Evolutionary conservation across 768 basidiomycete genomes (phyloP), one percentile per base, ranked within the genome.

Genomic region (Tricholoma saponaceum): DNA sequence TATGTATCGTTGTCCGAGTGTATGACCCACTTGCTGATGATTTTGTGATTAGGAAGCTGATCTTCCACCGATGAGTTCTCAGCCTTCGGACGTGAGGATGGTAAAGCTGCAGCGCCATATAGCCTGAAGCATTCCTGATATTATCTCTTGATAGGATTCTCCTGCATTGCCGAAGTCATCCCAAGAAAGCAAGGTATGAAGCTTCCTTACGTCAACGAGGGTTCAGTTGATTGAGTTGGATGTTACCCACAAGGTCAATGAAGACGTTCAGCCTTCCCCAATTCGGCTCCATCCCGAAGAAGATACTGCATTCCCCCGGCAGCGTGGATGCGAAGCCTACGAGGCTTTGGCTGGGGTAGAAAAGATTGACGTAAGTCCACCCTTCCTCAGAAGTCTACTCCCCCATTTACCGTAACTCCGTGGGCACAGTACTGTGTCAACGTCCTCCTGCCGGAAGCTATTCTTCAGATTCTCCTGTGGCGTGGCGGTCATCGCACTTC

Each of bases 381-480:
- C 14, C 57, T 55, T 41, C 18, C 10, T 25, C 25, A 43, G 51
- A 33, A 7, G 47, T 39, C 44, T 39, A 47, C 23, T 51, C 39
- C 5, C 28, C 30, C 46, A 22, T 30, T 59, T 4, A 18, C 26
- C 18, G 13, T n/a, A 32, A 28, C 28, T 23, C 4, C 25, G 55
- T 33, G 28, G 5, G 20, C 33, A 28, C 60, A 90, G 87, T 92
- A 90, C 61, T 89, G 87, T 65, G 70, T 82, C 35, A 83, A 87
- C 58, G 78, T 92, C 28, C 80, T 92, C 10, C 76, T 90, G 4
- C 87, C 84, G 2, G 90, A 90, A 68, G 79, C 86, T 3, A 75
- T 89, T 39, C 74, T 85, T 43, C 90, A 92, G 64, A 75, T 92
- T 8, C 74, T 89, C n/a, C 71, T 90, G 13, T 91, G 89, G 87